A percentile compares a stretch with the other conserved stretches of the same genome.
These are phyloP conservation scores for Mytilinidion resinicola DNA, from an alignment of 495 filamentous ascomycete species.

Conservation along the genomic window DNA sequence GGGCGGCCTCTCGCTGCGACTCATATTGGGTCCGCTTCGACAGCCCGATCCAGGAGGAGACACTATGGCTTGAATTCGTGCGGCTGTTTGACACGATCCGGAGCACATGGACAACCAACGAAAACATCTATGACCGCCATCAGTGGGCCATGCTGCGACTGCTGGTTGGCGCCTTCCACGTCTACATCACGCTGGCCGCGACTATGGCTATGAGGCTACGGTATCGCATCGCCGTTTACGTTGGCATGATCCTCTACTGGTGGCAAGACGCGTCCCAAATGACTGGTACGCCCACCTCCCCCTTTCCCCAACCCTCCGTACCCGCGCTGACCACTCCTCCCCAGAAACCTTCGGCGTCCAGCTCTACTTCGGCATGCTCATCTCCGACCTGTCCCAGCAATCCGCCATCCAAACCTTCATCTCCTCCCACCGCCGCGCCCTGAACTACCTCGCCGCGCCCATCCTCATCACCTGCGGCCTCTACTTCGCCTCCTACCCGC, in stretches of 20 bases:
- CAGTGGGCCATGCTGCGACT: slow-evolving; percentile 63
- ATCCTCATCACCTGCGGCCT: slow-evolving; percentile 47
- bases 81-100: slow-evolving; percentile 42
- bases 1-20: slow-evolving; percentile 49
- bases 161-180: slow-evolving; percentile 55
- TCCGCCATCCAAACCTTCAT: slow-evolving; percentile 47
- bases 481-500: slow-evolving; percentile 54
- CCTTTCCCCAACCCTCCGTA: background rate
- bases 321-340: too few relatives aligned
- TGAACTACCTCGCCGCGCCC: slow-evolving; percentile 31
- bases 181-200: slow-evolving; percentile 52
- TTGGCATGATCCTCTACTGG: slow-evolving; percentile 46
- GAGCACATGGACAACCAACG: slow-evolving; percentile 54
- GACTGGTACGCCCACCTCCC: slow-evolving; percentile 9
- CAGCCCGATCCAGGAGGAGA: slow-evolving; percentile 29
- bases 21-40: slow-evolving; percentile 49
- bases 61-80: slow-evolving; percentile 44
- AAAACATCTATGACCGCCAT: slow-evolving; percentile 56
- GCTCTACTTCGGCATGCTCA: slow-evolving; percentile 56
- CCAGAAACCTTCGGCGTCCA: slow-evolving; percentile 54
- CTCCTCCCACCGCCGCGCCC: background rate
- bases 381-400: slow-evolving; percentile 55
- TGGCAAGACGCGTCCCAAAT: background rate
- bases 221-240: slow-evolving; percentile 49
- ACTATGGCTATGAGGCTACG: slow-evolving; percentile 51